Percentiles rank a stretch among this genome's conserved stretches.
Conservation (phyloP, 1,284 basidiomycete genomes). For the Waitea zeae region DNA sequence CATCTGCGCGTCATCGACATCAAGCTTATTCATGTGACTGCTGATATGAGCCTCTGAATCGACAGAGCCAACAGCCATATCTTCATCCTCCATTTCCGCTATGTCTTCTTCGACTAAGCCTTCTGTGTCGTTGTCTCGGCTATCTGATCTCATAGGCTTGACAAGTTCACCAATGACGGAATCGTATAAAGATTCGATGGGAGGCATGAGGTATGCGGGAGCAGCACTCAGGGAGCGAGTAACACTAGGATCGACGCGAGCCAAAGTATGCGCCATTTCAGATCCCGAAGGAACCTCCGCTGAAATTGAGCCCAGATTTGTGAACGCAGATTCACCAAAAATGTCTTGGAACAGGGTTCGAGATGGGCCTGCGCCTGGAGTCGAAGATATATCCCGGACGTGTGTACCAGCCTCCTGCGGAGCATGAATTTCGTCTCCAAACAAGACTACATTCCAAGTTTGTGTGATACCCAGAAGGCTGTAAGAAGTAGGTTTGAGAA, state of each 20-base stretch:
- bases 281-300: too few relatives aligned
- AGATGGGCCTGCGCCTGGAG: constrained; percentile 16
- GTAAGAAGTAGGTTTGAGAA: constrained; percentile 19
- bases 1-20: neutral
- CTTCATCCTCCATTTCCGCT: neutral
- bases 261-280: too few relatives aligned
- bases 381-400: constrained; percentile 24
- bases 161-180: constrained; percentile 55
- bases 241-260: too few relatives aligned
- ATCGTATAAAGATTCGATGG: constrained; percentile 61
- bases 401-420: constrained; percentile 22
- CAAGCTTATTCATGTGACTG: neutral
- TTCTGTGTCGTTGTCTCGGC: constrained; percentile 8
- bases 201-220: constrained; percentile 69
- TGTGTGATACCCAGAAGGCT: constrained; percentile 50
- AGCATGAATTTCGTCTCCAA: constrained; percentile 35
- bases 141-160: constrained; percentile 12
- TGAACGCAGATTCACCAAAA: constrained; percentile 55
- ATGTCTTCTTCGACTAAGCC: constrained; percentile 9
- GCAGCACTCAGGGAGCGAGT: too few relatives aligned
- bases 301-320: constrained; percentile 7
- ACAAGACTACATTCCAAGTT: constrained; percentile 40
- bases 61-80: too few relatives aligned
- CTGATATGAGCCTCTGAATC: neutral
- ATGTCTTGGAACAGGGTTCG: constrained; percentile 72